Base-by-base conservation (phyloP, 2,329 filamentous ascomycete genomes). In the Paecilomyces variotii region DNA sequence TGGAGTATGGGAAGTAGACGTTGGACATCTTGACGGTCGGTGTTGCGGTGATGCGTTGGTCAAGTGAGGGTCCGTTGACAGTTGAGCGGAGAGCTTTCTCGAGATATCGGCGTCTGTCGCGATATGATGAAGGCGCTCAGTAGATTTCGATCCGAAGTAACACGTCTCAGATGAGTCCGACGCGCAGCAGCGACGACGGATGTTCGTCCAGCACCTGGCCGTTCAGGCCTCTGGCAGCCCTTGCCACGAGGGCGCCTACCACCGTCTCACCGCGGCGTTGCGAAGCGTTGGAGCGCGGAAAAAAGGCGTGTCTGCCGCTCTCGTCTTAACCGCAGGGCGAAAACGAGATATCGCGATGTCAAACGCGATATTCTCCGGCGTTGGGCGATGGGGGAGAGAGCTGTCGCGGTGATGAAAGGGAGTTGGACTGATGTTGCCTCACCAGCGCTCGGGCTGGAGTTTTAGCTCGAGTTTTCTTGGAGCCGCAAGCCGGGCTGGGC, bases 1-100 rank as follows among this genome's bases (percentile, higher is more conserved):
- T 92, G 75, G 90, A 96, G 78, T 91, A 90, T 72, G 88, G 83
- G 73, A 96, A 96, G 74, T 87, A 87, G 67, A 93, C 87, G 79
- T 95, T 96, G 80, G 93, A 85, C 94, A 99, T 96, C 72, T 71
- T 90, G 78, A 74, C 74, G 71, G 66, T 71, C 66, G 67, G 63
- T 59, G 62, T 60, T 61, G 64, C 57, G 58, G 54, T 59, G 57
- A 62, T 53, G 57, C 56, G 58, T 53, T 28, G 25, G 26, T 53
- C 51, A 19, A 53, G 26, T 53, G 24, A 53, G 24, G 24, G 26
- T 24, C 26, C 25, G 51, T 32, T 24, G 24, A 27, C 25, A 53
- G 24, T 19, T 53, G 51, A 32, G 25, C 51, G 24, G 12, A 27
- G 28, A 53, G 51, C 25, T 27, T 53, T n/a, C 25, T 52, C 25